A percentile compares a stretch with the other conserved stretches of the same genome.
Conservation (phyloP, 2,329 filamentous ascomycete species). For the Botryosphaeria agaves region DNA sequence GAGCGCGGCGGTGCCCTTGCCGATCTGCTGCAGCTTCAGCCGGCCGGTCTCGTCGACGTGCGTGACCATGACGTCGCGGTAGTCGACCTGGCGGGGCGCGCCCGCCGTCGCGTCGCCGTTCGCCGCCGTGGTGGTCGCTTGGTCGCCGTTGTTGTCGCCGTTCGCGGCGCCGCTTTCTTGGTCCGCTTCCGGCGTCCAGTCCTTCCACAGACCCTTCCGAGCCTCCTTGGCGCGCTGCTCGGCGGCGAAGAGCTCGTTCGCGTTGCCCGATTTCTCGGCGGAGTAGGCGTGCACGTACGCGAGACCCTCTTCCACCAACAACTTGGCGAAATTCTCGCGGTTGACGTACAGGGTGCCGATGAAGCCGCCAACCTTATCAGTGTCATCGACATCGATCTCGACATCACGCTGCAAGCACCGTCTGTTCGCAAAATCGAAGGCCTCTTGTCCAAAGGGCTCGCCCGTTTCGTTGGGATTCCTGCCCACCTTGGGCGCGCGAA, state of each 20-base stretch:
- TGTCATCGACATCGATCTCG: constrained; percentile 85
- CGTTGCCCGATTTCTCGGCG: constrained; percentile 86
- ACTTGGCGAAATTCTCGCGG: constrained; percentile 88
- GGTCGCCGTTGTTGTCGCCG: constrained; percentile 9
- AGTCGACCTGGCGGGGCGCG: constrained; percentile 52
- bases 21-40: constrained; percentile 83
- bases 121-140: constrained; percentile 27
- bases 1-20: constrained; percentile 67
- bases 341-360: constrained; percentile 89
- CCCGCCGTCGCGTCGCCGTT: constrained; percentile 28
- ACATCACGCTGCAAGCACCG: constrained; percentile 88
- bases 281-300: constrained; percentile 89
- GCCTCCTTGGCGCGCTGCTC: constrained; percentile 81
- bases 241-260: constrained; percentile 69
- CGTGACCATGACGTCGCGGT: constrained; percentile 85
- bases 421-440: constrained; percentile 75
- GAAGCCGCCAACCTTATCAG: constrained; percentile 94
- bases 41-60: constrained; percentile 67
- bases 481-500: constrained; percentile 76
- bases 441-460: constrained; percentile 91
- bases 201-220: constrained; percentile 76
- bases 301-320: constrained; percentile 83
- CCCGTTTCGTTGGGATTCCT: constrained; percentile 63
- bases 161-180: constrained; percentile 32
- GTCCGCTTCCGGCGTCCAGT: constrained; percentile 78